Conservation (phyloP, 768 basidiomycete genomes). For the Naganishia vishniacii region DNA sequence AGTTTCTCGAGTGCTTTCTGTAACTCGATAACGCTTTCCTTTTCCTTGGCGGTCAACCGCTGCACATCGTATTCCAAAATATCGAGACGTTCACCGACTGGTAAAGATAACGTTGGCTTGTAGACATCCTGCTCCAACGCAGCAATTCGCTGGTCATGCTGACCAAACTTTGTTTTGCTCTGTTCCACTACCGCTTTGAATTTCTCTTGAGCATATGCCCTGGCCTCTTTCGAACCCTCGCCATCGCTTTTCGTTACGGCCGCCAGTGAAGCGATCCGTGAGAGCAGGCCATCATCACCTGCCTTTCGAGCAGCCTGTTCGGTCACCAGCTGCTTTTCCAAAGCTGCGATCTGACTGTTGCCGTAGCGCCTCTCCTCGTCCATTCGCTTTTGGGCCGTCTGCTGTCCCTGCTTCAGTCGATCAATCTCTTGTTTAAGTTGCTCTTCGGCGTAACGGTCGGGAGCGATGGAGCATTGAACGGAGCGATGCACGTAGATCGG, state of each 20-base stretch:
- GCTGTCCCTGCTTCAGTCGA: not conserved
- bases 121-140: conserved; percentile 13
- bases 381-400: not conserved
- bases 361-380: not conserved
- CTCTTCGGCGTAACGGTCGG: too few relatives aligned
- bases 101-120: not conserved
- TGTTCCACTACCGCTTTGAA: not conserved
- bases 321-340: not conserved
- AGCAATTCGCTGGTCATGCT: not conserved
- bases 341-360: not conserved
- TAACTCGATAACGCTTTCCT: not conserved
- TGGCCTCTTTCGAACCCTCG: not conserved
- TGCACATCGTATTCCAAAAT: conserved; percentile 7
- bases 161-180: conserved; percentile 2
- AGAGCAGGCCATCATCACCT: not conserved
- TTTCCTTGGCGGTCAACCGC: not conserved
- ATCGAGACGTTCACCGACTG: conserved; percentile 1
- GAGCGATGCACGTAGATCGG: too few relatives aligned
- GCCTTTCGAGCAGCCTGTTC: not conserved
- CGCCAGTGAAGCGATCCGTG: not conserved
- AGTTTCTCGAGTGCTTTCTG: not conserved
- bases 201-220: not conserved
- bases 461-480: too few relatives aligned
- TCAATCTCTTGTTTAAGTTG: too few relatives aligned
- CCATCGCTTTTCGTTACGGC: not conserved